Base-by-base conservation (phyloP, 148 eudicot species). In the Mesembryanthemum crystallinum region DNA sequence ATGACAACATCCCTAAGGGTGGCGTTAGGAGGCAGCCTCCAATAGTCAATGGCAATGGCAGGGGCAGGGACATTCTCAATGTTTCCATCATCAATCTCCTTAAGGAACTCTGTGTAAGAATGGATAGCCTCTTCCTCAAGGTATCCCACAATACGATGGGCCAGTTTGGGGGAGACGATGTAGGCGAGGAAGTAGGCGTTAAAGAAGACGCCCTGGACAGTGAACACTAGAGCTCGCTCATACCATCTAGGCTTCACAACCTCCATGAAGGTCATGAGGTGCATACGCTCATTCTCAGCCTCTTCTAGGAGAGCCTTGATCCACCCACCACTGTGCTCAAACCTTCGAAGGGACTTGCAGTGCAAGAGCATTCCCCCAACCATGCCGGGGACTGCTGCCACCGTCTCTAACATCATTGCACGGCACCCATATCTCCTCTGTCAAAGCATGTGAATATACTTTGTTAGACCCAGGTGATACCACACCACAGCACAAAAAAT, bases 251-350 rank as follows among this genome's bases (percentile, higher is more conserved):
- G 96, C 49, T 88, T 81, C 51, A 89, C 81, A 1, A 93, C 87
- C 67, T 93, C 98, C 89, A 89, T 85, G 91, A 93, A 93, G 1
- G 98, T 91, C 98, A 93, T 89, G 13, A 93, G 92, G 79, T 93
- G 98, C 98, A 93, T 93, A n/a, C 94, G 83, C 80, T 93, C 98
- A 37, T 93, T 93, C 72, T 93, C 96, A 0, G 98, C 98, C 64
- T 93, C 98, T 74, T 93, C 98, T 0, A 93, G 81, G 35, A 93
- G 80, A 28, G 96, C 88, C 64, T 85, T 93, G 83, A 93, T 89
- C 98, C 98, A 93, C 14, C 98, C 98, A 0, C 98, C 98, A 35
- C 98, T 91, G 20, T 91, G 96, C 82, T 93, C 98, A 39, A 93
- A 93, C 60, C 84, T 85, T 55, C 98, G 63, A 7, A 93, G 73